These are phyloP conservation scores for Kappamyces sp. DNA, from an alignment of 192 early-diverging fungal genomes.

Conservation along the genomic window DNA sequence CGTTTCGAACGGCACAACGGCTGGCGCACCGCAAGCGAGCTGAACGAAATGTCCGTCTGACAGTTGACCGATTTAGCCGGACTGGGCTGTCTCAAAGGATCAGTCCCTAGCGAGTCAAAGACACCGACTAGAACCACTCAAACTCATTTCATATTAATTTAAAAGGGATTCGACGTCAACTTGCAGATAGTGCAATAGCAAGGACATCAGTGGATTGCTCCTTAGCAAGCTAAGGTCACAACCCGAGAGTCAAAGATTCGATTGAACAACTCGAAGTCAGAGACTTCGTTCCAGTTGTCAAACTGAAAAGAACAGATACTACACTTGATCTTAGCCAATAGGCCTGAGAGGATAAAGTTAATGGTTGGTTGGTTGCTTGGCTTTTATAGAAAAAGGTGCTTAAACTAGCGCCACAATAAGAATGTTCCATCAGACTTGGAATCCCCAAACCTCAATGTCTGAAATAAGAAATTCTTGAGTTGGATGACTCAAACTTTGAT, in stretches of 20 bases:
- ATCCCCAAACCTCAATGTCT: slow-evolving; percentile 38
- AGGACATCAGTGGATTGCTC: slow-evolving; percentile 53
- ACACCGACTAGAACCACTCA: too few species aligned
- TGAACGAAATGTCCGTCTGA: too few species aligned
- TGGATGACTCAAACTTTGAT: slow-evolving; percentile 27
- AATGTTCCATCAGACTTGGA: slow-evolving; percentile 32
- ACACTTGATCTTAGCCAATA: slow-evolving; percentile 88
- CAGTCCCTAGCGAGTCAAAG: too few species aligned
- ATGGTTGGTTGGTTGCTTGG: too few species aligned
- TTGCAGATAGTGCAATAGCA: slow-evolving; percentile 57
- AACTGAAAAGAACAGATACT: slow-evolving; percentile 81
- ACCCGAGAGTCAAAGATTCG: slow-evolving; percentile 53
- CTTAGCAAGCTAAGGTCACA: slow-evolving; percentile 41
- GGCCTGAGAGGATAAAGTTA: slow-evolving; percentile 62
- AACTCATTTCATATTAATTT: too few species aligned
- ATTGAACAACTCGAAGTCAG: slow-evolving; percentile 44
- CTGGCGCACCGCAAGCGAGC: too few species aligned
- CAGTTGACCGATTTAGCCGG: too few species aligned
- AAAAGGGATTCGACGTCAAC: slow-evolving; percentile 42
- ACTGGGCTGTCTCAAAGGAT: too few species aligned
- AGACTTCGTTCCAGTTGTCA: slow-evolving; percentile 56
- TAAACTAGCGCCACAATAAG: slow-evolving; percentile 8
- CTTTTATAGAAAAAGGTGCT: too few species aligned
- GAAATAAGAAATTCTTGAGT: slow-evolving; percentile 32
- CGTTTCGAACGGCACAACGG: too few species aligned